Percentiles rank a stretch among this genome's conserved stretches.
phyloP scores from a whole-genome alignment of 2,329 filamentous ascomycete genomes.

The Clathrospora elynae region DNA sequence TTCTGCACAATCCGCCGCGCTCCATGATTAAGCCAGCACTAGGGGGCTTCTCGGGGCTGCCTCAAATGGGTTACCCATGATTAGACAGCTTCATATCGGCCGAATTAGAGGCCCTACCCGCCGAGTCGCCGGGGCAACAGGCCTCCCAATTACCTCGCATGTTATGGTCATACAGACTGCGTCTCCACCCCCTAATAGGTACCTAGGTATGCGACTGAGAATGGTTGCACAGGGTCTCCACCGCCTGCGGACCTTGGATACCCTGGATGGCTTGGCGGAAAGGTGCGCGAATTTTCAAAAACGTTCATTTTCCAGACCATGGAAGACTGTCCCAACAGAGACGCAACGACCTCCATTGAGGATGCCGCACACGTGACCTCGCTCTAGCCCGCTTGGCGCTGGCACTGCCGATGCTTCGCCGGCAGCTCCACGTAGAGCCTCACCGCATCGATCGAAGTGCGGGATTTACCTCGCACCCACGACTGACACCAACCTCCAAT shows the following conservation, averaged over 20 bases:
- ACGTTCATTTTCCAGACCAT: conserved; percentile 9
- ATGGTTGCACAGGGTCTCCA: conserved; percentile 15
- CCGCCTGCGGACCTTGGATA: conserved; percentile 1
- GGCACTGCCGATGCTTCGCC: conserved; percentile 28
- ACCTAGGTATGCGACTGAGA: conserved; percentile 3
- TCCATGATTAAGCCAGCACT: conserved; percentile 21
- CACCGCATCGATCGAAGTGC: conserved; percentile 15
- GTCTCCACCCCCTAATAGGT: conserved; percentile 2
- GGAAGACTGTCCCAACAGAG: conserved; percentile 16
- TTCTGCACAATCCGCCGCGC: conserved; percentile 14
- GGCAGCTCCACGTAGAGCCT: conserved; percentile 19
- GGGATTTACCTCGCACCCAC: conserved; percentile 19
- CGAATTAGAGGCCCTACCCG: conserved; percentile 18
- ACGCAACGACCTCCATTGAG: no score
- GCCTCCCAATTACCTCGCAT: conserved; percentile 14
- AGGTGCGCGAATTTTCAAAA: conserved; percentile 3
- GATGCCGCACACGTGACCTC: conserved; percentile 11
- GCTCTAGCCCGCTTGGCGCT: conserved; percentile 3
- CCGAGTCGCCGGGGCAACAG: conserved; percentile 25
- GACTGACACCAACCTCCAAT: conserved; percentile 15
- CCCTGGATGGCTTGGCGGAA: conserved; percentile 1
- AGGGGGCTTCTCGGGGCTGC: conserved; percentile 17
- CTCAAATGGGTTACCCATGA: conserved; percentile 19
- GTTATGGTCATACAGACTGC: conserved; percentile 17
- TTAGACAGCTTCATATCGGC: conserved; percentile 14